Percentiles rank a stretch among this genome's conserved stretches.
These are phyloP conservation scores for Syzygium oleosum DNA, from an alignment of 345 rosid species.

Conservation along the genomic window DNA sequence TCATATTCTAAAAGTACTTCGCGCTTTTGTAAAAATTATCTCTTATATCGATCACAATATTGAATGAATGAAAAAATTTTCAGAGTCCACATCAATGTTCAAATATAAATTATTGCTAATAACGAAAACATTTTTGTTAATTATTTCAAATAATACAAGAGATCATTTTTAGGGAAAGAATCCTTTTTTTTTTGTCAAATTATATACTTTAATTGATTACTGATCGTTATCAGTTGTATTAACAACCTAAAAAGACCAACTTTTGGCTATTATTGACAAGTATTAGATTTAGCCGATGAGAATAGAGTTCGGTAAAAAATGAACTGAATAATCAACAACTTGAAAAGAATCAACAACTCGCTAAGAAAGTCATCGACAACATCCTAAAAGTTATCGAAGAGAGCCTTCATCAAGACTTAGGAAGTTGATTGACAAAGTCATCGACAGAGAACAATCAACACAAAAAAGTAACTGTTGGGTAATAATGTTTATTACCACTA, in stretches of 20 bases:
- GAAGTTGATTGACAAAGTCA: accelerated
- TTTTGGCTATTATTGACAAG: too few relatives aligned
- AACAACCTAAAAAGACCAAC: too few relatives aligned
- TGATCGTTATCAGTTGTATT: too few relatives aligned
- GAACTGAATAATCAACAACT: not conserved
- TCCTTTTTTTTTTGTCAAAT: too few relatives aligned
- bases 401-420: not conserved
- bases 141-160: too few relatives aligned
- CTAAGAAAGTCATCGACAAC: accelerated
- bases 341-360: not conserved
- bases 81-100: too few relatives aligned
- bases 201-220: too few relatives aligned
- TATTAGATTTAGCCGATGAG: not conserved
- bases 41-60: too few relatives aligned
- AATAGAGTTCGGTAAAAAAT: not conserved
- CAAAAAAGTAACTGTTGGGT: accelerated
- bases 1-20: not conserved
- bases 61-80: too few relatives aligned
- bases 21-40: not conserved
- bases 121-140: too few relatives aligned
- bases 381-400: not conserved
- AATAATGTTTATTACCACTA: not conserved
- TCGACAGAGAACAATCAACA: accelerated
- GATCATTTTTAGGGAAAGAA: too few relatives aligned
- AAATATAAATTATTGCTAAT: too few relatives aligned